Evolutionary conservation across 148 eudicot species (phyloP), one percentile per base, ranked within the genome.

Genomic region (Spergularia marina): DNA sequence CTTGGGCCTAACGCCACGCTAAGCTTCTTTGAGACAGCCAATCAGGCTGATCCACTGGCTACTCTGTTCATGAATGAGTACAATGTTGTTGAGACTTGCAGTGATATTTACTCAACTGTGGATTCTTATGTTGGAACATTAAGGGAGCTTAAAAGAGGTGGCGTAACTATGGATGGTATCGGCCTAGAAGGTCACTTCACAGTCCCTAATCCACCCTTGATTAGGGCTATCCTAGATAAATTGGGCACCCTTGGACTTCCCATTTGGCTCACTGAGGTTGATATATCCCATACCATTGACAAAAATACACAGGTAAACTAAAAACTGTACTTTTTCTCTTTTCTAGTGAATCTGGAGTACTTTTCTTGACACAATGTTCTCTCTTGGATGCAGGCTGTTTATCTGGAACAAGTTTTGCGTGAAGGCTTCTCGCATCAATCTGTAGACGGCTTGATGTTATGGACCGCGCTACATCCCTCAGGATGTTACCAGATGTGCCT

Each of bases 401-500:
- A 89, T 65, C 63, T 93, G 52, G 98, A 91, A 73, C 77, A 74
- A 68, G 97, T 91, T 14, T 18, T 93, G 53, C 82, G 97, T 65
- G 98, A 93, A 87, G 94, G 90, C 51, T 89, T 78, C 71, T 89
- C 97, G 1, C 97, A 91, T 69, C 84, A 89, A 8, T 74, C 87
- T 1, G 90, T 93, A 16, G 78, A 91, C 47, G 98, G 98, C 17
- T 84, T 94, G 41, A 85, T 94, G 86, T 76, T 94, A 12, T 91
- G 98, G 98, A 77, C 94, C 14, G 97, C 94, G 7, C 64, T 88
- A 23, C 87, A 87, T 49, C 82, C 87, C 0, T 21, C 77, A 53
- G 94, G 97, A 25, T 94, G 98, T 57, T 94, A 91, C 80, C 87
- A 87, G 73, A 94, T 94, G 98, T 94, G 98, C 79, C 85, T 94